Evolutionary conservation across 441 rosid species (phyloP).

Genomic region (Euphorbia celastroides): DNA sequence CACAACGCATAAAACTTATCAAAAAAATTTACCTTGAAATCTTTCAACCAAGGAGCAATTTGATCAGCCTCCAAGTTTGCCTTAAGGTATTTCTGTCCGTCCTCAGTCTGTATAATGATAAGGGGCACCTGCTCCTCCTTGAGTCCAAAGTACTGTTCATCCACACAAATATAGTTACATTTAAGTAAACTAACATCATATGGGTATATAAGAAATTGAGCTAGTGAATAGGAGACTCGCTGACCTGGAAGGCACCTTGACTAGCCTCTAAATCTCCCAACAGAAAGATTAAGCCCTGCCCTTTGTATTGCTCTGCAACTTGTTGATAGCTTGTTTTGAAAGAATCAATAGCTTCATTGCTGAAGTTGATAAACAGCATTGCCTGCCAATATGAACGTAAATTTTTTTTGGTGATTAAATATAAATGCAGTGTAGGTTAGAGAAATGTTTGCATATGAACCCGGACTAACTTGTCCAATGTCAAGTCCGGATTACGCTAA

Average conservation of each 20-base stretch:
- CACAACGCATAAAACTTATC: not conserved
- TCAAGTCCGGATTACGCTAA: not conserved
- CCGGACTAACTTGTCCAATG: not conserved
- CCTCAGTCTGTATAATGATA: constrained; percentile 55
- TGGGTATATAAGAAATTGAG: constrained; percentile 1
- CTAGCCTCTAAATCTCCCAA: constrained; percentile 78
- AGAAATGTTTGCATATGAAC: too few species aligned
- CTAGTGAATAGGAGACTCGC: constrained; percentile 15
- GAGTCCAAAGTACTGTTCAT: constrained; percentile 83
- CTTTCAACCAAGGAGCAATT: constrained; percentile 80
- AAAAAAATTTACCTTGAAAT: constrained; percentile 51
- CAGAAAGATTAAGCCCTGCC: constrained; percentile 61
- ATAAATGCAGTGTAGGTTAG: not conserved
- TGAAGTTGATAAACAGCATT: constrained; percentile 78
- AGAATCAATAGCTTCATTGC: constrained; percentile 46
- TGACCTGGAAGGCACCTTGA: constrained; percentile 85
- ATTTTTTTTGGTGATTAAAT: constrained; percentile 6
- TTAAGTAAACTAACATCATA: not conserved
- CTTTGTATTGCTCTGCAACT: constrained; percentile 71
- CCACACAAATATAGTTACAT: constrained; percentile 5
- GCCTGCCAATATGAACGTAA: constrained; percentile 43
- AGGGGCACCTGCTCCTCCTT: constrained; percentile 80
- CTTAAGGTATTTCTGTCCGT: constrained; percentile 73
- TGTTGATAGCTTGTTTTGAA: constrained; percentile 60
- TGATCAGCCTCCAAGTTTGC: constrained; percentile 57